Evolutionary conservation across 2,329 filamentous ascomycete genomes (phyloP).

Genomic region (Ramularia endophylla): DNA sequence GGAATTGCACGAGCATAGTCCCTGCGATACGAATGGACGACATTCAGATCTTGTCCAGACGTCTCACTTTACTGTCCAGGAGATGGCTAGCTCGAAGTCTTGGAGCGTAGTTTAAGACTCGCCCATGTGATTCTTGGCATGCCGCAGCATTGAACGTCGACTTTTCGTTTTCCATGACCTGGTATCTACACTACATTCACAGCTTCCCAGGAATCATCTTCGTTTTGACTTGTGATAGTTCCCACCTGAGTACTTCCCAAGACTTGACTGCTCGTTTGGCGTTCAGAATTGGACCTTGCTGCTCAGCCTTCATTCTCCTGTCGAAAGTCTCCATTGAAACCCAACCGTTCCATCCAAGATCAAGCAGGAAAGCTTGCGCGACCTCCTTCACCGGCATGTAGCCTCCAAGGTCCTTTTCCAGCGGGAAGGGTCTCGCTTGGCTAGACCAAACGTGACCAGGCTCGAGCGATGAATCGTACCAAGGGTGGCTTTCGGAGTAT

Average conservation of each 20-base stretch:
- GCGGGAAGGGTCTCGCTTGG: conserved; percentile 4
- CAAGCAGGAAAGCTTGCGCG: conserved; percentile 1
- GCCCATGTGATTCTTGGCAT: too few relatives aligned
- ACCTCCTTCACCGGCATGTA: conserved; percentile 8
- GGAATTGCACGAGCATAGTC: too few relatives aligned
- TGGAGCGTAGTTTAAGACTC: too few relatives aligned
- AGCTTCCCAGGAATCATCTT: too few relatives aligned
- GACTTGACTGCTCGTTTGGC: neutral
- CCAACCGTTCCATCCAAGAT: conserved; percentile 3
- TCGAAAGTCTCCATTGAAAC: conserved; percentile 5
- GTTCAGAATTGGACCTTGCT: neutral
- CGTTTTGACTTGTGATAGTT: too few relatives aligned
- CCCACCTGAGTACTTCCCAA: conserved; percentile 16
- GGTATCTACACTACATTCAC: too few relatives aligned
- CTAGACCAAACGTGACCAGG: conserved; percentile 8
- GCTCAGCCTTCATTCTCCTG: conserved; percentile 2
- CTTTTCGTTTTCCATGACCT: too few relatives aligned
- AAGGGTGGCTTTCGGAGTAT: conserved; percentile 2
- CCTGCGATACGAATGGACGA: too few relatives aligned
- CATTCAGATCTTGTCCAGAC: too few relatives aligned
- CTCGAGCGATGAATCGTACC: conserved; percentile 2
- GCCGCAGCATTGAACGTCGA: too few relatives aligned
- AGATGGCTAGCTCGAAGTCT: too few relatives aligned
- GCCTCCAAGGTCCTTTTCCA: conserved; percentile 4
- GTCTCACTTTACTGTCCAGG: too few relatives aligned